These are phyloP conservation scores for Hypomyces perniciosus DNA, from an alignment of 2,329 filamentous ascomycete genomes.

Conservation along the genomic window DNA sequence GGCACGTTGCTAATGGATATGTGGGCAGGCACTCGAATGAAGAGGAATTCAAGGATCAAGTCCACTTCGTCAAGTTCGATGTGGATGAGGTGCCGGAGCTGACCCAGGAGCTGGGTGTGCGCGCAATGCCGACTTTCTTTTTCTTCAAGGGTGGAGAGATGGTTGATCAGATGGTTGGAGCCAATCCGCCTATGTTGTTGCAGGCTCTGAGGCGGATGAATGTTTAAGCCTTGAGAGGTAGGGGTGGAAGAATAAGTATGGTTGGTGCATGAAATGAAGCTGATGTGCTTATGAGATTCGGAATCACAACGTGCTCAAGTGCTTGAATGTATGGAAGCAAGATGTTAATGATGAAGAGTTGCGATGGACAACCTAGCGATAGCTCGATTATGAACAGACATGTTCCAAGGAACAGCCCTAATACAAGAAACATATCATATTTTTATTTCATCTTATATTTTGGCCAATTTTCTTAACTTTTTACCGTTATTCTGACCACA, in stretches of 20 bases:
- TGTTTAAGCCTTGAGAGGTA: not conserved
- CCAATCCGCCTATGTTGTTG: constrained; percentile 63
- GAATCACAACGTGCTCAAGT: no score
- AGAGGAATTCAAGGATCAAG: constrained; percentile 48
- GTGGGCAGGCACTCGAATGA: constrained; percentile 21
- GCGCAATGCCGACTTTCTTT: constrained; percentile 88
- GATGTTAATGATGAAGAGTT: no score
- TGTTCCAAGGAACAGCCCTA: no score
- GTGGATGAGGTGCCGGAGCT: constrained; percentile 75
- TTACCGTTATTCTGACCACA: no score
- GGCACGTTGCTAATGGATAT: not conserved
- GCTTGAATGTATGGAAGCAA: no score
- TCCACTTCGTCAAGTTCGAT: constrained; percentile 82
- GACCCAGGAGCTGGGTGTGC: constrained; percentile 68
- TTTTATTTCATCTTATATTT: no score
- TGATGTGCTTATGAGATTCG: not conserved
- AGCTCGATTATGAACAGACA: no score
- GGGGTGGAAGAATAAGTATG: not conserved
- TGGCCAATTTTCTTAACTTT: no score
- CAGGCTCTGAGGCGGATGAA: constrained; percentile 15
- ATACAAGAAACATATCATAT: no score
- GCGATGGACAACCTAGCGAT: no score
- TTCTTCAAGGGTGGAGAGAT: constrained; percentile 76
- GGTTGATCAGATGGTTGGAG: constrained; percentile 67
- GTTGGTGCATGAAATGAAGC: no score